These are phyloP conservation scores for Aspergillus sp. DNA, from an alignment of 2,329 filamentous ascomycete species.

Conservation along the genomic window DNA sequence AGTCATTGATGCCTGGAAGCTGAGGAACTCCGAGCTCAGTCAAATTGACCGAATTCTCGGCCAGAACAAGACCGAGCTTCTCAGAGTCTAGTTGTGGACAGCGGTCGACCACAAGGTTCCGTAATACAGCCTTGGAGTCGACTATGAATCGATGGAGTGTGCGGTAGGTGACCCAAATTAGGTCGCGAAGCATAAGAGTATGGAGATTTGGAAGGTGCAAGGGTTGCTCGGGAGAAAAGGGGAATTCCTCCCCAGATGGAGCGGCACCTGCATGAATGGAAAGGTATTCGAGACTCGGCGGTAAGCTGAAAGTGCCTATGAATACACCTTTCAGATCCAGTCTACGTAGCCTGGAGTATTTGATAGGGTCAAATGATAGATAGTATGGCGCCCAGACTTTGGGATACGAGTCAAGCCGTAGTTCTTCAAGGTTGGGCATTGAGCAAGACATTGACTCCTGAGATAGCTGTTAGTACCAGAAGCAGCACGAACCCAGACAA, in stretches of 20 bases:
- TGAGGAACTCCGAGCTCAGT: conserved; percentile 34
- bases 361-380: conserved; percentile 17
- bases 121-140: conserved; percentile 25
- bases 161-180: conserved; percentile 24
- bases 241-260: conserved; percentile 12
- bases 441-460: conserved; percentile 18
- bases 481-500: neutral
- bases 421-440: conserved; percentile 36
- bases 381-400: conserved; percentile 21
- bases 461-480: neutral
- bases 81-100: conserved; percentile 26
- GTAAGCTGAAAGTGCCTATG: conserved; percentile 27
- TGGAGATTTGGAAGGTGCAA: conserved; percentile 29
- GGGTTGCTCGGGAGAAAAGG: conserved; percentile 12
- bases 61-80: conserved; percentile 21
- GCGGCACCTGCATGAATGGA: conserved; percentile 28
- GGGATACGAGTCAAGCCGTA: conserved; percentile 34
- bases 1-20: conserved; percentile 31
- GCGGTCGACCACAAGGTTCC: conserved; percentile 30
- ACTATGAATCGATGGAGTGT: conserved; percentile 22
- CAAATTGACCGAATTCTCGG: conserved; percentile 22
- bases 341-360: conserved; percentile 28
- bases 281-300: conserved; percentile 33
- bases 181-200: conserved; percentile 32
- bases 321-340: conserved; percentile 33